phyloP scores from a whole-genome alignment of 108 stramenopile genomes.

The Asterionellopsis glacialis region DNA sequence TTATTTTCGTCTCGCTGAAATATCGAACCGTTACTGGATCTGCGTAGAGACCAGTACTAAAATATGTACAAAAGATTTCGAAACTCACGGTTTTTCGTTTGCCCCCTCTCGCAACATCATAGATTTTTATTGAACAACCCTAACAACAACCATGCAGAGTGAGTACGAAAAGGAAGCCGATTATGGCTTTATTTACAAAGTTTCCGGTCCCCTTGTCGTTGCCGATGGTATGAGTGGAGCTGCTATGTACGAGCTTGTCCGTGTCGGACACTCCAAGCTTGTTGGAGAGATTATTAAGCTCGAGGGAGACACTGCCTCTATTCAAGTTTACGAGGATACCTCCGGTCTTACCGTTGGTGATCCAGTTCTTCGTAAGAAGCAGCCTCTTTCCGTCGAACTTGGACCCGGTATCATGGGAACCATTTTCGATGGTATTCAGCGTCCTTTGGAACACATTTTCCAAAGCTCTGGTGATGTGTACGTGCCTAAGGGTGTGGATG shows the following conservation, averaged over 20 bases:
- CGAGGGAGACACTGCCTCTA: slow-evolving; percentile 98
- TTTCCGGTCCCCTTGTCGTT: slow-evolving; percentile 97
- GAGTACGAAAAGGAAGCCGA: slow-evolving; percentile 88
- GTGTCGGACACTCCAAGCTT: slow-evolving; percentile 97
- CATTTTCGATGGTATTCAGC: slow-evolving; percentile 99
- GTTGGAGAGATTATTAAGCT: slow-evolving; percentile 99
- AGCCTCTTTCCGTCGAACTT: slow-evolving; percentile 95
- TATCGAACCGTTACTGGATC: too few relatives aligned
- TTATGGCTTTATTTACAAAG: slow-evolving; percentile 98
- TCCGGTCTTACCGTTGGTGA: slow-evolving; percentile 98
- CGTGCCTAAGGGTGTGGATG: slow-evolving; percentile 97
- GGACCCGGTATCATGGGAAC: slow-evolving; percentile 99
- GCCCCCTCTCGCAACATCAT: too few relatives aligned
- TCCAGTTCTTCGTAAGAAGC: slow-evolving; percentile 92
- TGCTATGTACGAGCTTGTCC: slow-evolving; percentile 99
- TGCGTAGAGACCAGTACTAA: too few relatives aligned
- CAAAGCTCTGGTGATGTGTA: slow-evolving; percentile 84
- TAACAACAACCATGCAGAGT: slow-evolving; percentile 5
- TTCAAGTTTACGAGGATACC: slow-evolving; percentile 99
- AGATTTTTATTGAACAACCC: too few relatives aligned
- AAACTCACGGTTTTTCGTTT: too few relatives aligned
- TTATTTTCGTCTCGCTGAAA: too few relatives aligned
- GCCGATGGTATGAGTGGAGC: slow-evolving; percentile 98
- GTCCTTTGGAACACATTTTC: slow-evolving; percentile 96
- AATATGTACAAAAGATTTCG: too few relatives aligned